Percentiles rank a stretch among this genome's conserved stretches.
phyloP scores from a whole-genome alignment of 202 grass and related monocot genomes.

The Eragrostis tef region DNA sequence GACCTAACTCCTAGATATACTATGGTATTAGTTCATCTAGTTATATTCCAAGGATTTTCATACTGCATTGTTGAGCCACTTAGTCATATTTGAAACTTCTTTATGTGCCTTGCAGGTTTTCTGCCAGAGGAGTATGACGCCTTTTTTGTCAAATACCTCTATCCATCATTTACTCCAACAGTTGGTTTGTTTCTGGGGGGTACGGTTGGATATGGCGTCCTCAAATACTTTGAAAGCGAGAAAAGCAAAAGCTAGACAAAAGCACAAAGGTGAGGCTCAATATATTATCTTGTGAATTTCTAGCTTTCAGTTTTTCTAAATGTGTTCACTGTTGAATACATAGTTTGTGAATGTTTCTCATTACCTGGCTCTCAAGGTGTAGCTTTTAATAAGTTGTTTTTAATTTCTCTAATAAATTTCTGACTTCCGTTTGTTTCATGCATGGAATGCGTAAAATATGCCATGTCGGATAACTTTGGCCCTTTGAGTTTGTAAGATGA shows the following conservation, averaged over 20 bases:
- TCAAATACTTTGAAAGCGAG: slow-evolving; percentile 89
- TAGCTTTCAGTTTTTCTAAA: neutral
- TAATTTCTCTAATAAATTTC: neutral
- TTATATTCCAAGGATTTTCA: slow-evolving; percentile 16
- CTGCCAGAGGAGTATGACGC: slow-evolving; percentile 79
- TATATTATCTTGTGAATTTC: neutral
- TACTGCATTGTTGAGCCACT: slow-evolving; percentile 18
- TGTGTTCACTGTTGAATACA: neutral
- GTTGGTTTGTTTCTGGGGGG: slow-evolving; percentile 74
- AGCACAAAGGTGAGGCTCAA: slow-evolving; percentile 33
- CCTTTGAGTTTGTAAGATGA: neutral
- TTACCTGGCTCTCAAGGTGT: neutral
- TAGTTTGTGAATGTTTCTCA: neutral
- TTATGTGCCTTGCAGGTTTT: slow-evolving; percentile 65
- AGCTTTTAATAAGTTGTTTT: neutral
- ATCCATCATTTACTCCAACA: slow-evolving; percentile 93
- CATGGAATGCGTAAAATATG: neutral
- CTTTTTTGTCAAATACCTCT: slow-evolving; percentile 85
- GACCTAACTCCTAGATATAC: neutral
- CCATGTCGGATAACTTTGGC: neutral
- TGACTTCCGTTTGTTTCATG: neutral
- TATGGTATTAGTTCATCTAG: neutral
- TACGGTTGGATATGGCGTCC: slow-evolving; percentile 74
- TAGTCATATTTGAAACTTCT: slow-evolving; percentile 11
- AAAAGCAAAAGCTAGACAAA: slow-evolving; percentile 66